Percentiles rank a stretch among this genome's conserved stretches.
Conservation (phyloP, 2,329 filamentous ascomycete species). For the Penicillium occitanis region DNA sequence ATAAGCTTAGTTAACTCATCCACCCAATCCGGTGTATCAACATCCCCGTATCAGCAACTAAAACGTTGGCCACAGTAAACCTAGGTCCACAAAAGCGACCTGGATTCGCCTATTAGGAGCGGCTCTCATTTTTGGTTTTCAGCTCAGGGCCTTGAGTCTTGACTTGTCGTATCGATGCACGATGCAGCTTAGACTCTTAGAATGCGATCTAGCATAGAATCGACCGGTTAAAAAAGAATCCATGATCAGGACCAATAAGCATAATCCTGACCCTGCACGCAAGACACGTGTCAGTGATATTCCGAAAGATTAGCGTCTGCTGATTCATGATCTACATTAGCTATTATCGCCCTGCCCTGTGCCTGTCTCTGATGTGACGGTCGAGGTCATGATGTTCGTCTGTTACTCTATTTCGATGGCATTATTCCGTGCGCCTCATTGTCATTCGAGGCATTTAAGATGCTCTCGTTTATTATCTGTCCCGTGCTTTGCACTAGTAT, state of each 20-base stretch:
- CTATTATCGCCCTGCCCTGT: background rate
- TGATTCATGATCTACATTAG: background rate
- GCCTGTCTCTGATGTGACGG: background rate
- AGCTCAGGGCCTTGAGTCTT: background rate
- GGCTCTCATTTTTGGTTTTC: background rate
- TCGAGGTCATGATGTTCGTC: background rate
- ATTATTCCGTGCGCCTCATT: background rate
- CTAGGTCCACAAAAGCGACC: background rate
- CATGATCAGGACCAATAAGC: constrained; percentile 9
- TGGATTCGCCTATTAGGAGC: background rate
- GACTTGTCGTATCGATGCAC: background rate
- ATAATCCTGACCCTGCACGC: background rate
- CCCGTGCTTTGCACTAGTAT: background rate
- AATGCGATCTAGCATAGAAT: background rate
- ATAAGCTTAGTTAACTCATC: background rate
- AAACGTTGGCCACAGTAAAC: background rate
- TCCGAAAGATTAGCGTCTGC: background rate
- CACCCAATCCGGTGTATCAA: background rate
- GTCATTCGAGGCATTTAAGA: background rate
- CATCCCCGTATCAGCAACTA: background rate
- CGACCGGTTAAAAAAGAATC: background rate
- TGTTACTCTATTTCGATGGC: background rate
- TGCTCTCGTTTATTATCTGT: background rate
- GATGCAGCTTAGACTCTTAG: background rate
- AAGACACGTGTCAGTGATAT: background rate